A percentile compares a stretch with the other conserved stretches of the same genome.
Conservation (phyloP, 352 stramenopile species). For the Phytopythium delawarense region DNA sequence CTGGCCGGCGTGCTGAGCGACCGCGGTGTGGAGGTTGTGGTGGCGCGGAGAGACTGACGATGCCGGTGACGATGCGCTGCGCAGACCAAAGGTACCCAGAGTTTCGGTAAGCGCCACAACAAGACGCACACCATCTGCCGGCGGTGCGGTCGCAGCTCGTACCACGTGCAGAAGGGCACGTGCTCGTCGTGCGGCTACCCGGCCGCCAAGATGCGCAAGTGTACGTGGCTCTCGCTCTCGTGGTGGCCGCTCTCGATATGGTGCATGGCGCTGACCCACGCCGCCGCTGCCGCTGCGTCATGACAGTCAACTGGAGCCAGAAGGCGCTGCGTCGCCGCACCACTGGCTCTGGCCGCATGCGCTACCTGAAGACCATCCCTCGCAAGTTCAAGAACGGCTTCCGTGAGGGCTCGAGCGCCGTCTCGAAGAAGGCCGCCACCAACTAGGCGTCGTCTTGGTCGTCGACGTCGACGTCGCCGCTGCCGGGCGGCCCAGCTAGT, state of each 20-base stretch:
- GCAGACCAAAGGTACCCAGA: constrained; percentile 99
- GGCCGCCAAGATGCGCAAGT: constrained; percentile 97
- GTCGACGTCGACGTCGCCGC: not conserved
- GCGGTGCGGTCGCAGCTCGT: constrained; percentile 98
- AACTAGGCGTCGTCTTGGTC: constrained; percentile 58
- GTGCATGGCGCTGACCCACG: not conserved
- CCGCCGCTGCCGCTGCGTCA: not conserved
- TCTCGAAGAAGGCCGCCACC: constrained; percentile 88
- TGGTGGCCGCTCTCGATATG: not conserved
- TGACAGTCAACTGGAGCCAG: constrained; percentile 94
- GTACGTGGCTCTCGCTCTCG: constrained; percentile 35
- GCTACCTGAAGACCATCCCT: constrained; percentile 98
- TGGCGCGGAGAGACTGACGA: constrained; percentile 12
- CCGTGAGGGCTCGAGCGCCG: constrained; percentile 89
- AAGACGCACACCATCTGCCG: constrained; percentile 99
- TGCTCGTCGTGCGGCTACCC: constrained; percentile 99
- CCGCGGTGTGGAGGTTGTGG: not conserved
- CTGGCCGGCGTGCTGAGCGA: not conserved
- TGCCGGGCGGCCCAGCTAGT: not conserved
- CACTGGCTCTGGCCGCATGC: constrained; percentile 97
- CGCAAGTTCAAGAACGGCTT: constrained; percentile 99
- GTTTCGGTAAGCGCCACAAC: constrained; percentile 99
- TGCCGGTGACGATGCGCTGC: constrained; percentile 12
- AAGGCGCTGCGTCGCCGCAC: constrained; percentile 98
- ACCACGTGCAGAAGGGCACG: constrained; percentile 99